These are phyloP conservation scores for Epichloe glyceriae DNA, from an alignment of 2,329 filamentous ascomycete genomes.

Conservation along the genomic window DNA sequence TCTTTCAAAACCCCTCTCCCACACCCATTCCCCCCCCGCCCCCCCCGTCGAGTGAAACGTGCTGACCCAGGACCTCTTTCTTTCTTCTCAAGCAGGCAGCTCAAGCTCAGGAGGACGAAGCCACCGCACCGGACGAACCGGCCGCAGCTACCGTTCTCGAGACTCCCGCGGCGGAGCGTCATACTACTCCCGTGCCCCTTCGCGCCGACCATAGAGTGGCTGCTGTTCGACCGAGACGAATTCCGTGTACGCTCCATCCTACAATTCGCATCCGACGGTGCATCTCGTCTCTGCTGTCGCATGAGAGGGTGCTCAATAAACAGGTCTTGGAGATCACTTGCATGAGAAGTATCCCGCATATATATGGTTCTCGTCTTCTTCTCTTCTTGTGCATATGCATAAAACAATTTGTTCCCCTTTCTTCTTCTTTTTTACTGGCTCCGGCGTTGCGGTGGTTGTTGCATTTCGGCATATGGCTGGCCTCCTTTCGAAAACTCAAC, in stretches of 20 bases:
- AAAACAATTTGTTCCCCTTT: background rate
- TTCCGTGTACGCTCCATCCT: background rate
- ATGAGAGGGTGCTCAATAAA: background rate
- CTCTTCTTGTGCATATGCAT: background rate
- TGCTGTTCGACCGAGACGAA: conserved; percentile 1
- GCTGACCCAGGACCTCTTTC: background rate
- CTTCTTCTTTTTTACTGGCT: background rate
- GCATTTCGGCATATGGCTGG: background rate
- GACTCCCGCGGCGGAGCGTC: conserved; percentile 4
- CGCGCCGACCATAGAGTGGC: conserved; percentile 3
- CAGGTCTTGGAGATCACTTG: too few relatives aligned
- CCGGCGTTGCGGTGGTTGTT: background rate
- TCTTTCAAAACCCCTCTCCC: background rate
- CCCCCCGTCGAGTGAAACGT: background rate
- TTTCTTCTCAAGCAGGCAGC: conserved; percentile 6
- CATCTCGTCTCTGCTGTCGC: background rate
- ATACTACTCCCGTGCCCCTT: conserved; percentile 4
- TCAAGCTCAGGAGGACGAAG: conserved; percentile 13
- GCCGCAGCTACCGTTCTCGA: conserved; percentile 3
- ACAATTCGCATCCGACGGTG: background rate
- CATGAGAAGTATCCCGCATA: too few relatives aligned
- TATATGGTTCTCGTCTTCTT: background rate
- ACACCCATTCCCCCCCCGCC: too few relatives aligned
- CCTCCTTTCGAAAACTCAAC: too few relatives aligned
- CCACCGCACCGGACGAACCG: conserved; percentile 5